Base-by-base conservation (phyloP, 2,329 filamentous ascomycete species). In the Penicillium concentricum region DNA sequence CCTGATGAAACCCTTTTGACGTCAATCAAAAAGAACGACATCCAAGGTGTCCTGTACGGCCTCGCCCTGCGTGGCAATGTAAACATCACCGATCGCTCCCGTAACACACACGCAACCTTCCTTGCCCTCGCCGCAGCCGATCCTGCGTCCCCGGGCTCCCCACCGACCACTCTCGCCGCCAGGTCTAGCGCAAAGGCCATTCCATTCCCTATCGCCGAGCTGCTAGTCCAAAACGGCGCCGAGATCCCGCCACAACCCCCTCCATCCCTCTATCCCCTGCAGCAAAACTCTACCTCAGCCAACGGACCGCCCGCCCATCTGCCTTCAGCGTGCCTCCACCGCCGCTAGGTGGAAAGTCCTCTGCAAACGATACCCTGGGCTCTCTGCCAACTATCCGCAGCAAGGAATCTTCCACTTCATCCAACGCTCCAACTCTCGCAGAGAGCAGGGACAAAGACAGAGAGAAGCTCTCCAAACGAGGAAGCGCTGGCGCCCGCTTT, bases 21-120 rank as follows among this genome's bases (percentile, higher is more conserved):
- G 5, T 92, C 90, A 10, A 92, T 97, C 72, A 99, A 97, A 81
- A 91, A 88, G 76, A 97, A 97, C 73, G 92, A 99, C 70, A 91
- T 99, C 54, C 90, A 94, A 69, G 90, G 92, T 61, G 92, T 97
- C 24, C 84, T 99, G 26, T 95, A 97, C 68, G 93, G 94, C 4
- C 81, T 99, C 45, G 91, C 94, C 1, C 81, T 97, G 32, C 84
- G 84, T 59, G 94, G 91, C 15, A 96, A 92, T 68, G 90, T 92
- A 15, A 99, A 99, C 68, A 84, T 88, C 3, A 80, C 86, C 5
- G 94, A 99, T 72, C 90, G 87, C 61, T 94, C 92, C 38, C 85
- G 94, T 52, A 90, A 89, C 41, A 97, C 93, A 0, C 93, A 95
- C 71, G 87, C 90, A 1, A 84, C 97, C 16, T 97, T 92, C 78